Base-by-base conservation (phyloP, 1,284 basidiomycete species). In the Flammula alnicola region DNA sequence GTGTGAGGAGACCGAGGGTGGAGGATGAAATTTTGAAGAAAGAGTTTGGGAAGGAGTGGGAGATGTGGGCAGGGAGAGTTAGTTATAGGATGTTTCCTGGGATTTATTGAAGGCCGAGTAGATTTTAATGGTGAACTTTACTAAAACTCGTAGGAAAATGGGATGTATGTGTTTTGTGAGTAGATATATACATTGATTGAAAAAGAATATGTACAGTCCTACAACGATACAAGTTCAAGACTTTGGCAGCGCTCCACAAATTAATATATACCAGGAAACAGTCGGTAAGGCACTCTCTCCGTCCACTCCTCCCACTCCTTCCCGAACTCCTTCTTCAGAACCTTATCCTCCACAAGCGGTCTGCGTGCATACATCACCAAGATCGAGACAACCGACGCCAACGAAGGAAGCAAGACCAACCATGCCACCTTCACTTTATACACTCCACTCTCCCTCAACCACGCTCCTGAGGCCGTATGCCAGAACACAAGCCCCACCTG, bases 251-350 rank as follows among this genome's bases (percentile, higher is more conserved):
- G n/a, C n/a, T n/a, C n/a, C n/a, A n/a, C n/a, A n/a, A n/a, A n/a
- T n/a, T 22, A 46, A 14, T 46, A 46, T 14, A 46, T 11, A 12
- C 35, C 44, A 9, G 44, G 44, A 12, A 46, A 4, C 4, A 46
- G 26, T 16, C 44, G 42, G 33, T 68, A 70, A 2, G 67, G 69
- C 7, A 75, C 73, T 44, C 56, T 54, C 33, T 54, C 50, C 33
- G 63, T 63, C 69, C 70, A 74, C 10, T 62, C 54, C 3, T 64
- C 62, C 73, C 72, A 75, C 41, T 71, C 63, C 42, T 63, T 55
- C 11, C 68, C 66, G 57, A 75, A 74, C 20, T 56, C 57, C 40
- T 66, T 52, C 44, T 56, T 56, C 46, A 75, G 49, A 9, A 62
- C 60, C 31, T 60, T 59, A 38, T 75, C 72, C 53, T 75, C 73